Evolutionary conservation across 192 early-diverging fungal genomes (phyloP).

Genomic region (Umbelopsis isabellina): DNA sequence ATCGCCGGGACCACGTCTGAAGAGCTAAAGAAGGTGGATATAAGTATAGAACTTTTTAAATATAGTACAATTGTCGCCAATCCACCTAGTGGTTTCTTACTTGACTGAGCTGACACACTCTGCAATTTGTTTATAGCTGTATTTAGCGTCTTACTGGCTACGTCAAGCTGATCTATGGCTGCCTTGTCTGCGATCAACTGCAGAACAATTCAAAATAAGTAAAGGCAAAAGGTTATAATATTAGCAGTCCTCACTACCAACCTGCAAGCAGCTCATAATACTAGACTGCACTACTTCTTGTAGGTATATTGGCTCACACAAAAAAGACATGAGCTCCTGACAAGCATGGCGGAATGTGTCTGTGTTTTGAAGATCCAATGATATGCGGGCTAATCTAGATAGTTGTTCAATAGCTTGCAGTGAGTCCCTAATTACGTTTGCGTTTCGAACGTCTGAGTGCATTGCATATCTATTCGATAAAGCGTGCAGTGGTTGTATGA

Average conservation of each 20-base stretch:
- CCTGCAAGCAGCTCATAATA: neutral
- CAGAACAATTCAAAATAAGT: too few relatives aligned
- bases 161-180: too few relatives aligned
- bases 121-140: too few relatives aligned
- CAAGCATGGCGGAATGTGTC: neutral
- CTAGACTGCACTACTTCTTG: neutral
- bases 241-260: neutral
- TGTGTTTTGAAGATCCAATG: neutral
- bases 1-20: neutral
- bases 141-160: too few relatives aligned
- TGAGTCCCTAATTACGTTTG: neutral
- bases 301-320: neutral
- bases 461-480: neutral
- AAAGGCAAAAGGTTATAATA: too few relatives aligned
- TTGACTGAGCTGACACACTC: too few relatives aligned
- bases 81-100: too few relatives aligned
- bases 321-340: neutral
- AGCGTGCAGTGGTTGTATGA: neutral
- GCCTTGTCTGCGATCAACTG: too few relatives aligned
- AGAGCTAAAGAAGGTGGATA: too few relatives aligned
- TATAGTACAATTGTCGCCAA: too few relatives aligned
- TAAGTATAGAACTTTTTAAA: too few relatives aligned
- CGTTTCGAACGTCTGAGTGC: conserved; percentile 2
- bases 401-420: conserved; percentile 13
- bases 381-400: conserved; percentile 1